These are phyloP conservation scores for Scenedesmus sp. DNA, from an alignment of 163 green algal species.

Conservation along the genomic window DNA sequence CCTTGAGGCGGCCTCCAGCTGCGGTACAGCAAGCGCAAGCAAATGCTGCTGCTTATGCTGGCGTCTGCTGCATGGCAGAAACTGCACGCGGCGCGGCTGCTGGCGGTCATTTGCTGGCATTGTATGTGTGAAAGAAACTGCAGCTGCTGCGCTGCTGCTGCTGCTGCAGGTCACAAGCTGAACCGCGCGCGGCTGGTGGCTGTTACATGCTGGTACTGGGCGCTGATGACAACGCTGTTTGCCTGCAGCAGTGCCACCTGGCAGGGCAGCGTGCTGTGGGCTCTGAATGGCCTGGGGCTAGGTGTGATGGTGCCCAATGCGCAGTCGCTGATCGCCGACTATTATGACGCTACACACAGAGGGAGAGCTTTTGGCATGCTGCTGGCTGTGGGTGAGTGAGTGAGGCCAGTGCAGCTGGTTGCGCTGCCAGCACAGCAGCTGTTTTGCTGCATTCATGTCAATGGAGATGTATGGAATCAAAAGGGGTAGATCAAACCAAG, in stretches of 20 bases:
- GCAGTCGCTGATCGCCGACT: slow-evolving; percentile 32
- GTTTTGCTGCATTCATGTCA: neutral
- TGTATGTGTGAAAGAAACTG: neutral
- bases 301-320: slow-evolving; percentile 41
- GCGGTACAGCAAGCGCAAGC: neutral
- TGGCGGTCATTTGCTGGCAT: slow-evolving; percentile 1
- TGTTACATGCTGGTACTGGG: slow-evolving; percentile 13
- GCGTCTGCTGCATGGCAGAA: slow-evolving; percentile 11
- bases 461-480: too few relatives aligned
- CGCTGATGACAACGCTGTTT: slow-evolving; percentile 21
- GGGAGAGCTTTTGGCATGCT: slow-evolving; percentile 32
- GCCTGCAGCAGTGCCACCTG: neutral
- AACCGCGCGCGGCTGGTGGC: slow-evolving; percentile 33
- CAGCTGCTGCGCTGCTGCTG: neutral
- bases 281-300: slow-evolving; percentile 22
- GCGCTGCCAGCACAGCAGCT: neutral
- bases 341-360: slow-evolving; percentile 40
- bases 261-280: slow-evolving; percentile 15
- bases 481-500: too few relatives aligned
- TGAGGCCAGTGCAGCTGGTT: neutral
- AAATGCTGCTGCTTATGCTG: neutral
- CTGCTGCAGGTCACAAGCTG: slow-evolving; percentile 8
- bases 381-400: slow-evolving; percentile 28
- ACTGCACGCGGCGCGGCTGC: slow-evolving; percentile 3
- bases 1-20: neutral